Percentiles rank a stretch among this genome's conserved stretches.
Conservation (phyloP, 2,329 filamentous ascomycete species). For the Purpureocillium takamizusanense region DNA sequence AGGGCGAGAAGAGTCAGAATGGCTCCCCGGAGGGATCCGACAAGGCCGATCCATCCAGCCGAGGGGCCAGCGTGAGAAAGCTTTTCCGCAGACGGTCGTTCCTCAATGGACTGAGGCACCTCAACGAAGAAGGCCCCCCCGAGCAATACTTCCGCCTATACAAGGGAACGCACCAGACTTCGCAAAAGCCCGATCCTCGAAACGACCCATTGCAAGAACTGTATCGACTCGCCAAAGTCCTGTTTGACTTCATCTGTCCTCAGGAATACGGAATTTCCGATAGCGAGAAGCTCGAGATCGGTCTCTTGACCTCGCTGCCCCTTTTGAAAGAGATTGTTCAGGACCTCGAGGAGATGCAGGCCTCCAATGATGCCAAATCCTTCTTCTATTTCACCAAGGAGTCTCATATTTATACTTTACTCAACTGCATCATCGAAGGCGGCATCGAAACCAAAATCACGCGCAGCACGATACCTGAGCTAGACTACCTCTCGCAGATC, state of each 20-base stretch:
- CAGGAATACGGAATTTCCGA: constrained; percentile 97
- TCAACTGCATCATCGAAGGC: constrained; percentile 96
- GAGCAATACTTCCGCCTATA: constrained; percentile 87
- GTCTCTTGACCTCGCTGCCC: constrained; percentile 84
- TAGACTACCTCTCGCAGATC: constrained; percentile 96
- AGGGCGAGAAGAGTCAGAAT: constrained; percentile 18
- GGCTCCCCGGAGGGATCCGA: constrained; percentile 24
- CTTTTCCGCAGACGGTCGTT: constrained; percentile 55
- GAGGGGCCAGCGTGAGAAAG: constrained; percentile 26
- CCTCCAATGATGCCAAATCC: constrained; percentile 84
- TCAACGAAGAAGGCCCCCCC: constrained; percentile 45
- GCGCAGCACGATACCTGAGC: constrained; percentile 87
- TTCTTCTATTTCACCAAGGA: constrained; percentile 99
- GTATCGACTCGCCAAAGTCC: constrained; percentile 85
- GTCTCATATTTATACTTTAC: constrained; percentile 93
- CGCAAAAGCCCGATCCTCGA: constrained; percentile 69
- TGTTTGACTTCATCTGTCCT: constrained; percentile 97
- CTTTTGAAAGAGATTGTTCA: constrained; percentile 94
- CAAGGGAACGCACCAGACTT: constrained; percentile 60
- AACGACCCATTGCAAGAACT: constrained; percentile 86
- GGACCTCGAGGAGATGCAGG: constrained; percentile 94
- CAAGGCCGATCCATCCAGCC: constrained; percentile 28
- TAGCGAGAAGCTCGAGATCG: constrained; percentile 96
- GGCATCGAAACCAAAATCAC: constrained; percentile 96
- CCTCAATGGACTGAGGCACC: constrained; percentile 42